phyloP scores from a whole-genome alignment of 371 early-diverging fungal genomes.

The Capillidium heterosporum region DNA sequence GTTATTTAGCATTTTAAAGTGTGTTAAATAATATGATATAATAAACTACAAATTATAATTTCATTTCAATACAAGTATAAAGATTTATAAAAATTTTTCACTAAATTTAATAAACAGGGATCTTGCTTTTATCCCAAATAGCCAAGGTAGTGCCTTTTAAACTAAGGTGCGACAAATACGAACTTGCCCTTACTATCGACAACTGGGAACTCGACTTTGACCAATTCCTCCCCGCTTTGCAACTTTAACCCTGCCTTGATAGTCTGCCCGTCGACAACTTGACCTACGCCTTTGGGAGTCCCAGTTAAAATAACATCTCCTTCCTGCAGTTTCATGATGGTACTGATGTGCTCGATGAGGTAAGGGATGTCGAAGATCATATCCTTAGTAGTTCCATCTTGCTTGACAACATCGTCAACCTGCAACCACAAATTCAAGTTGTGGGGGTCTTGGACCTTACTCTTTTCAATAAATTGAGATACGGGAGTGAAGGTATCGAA shows the following conservation, averaged over 20 bases:
- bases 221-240: background rate
- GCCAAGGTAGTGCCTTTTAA: too few relatives aligned
- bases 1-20: too few relatives aligned
- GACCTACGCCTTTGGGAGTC: constrained; percentile 82
- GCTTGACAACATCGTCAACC: constrained; percentile 55
- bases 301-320: constrained; percentile 61
- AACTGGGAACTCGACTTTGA: constrained; percentile 7
- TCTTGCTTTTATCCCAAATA: too few relatives aligned
- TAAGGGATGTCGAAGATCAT: constrained; percentile 78
- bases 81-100: too few relatives aligned
- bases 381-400: constrained; percentile 70
- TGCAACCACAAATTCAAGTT: constrained; percentile 65
- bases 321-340: constrained; percentile 65
- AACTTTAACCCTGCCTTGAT: constrained; percentile 47
- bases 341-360: constrained; percentile 55
- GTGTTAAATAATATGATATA: too few relatives aligned
- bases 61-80: too few relatives aligned
- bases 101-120: too few relatives aligned
- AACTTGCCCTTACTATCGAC: constrained; percentile 5
- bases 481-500: constrained; percentile 90
- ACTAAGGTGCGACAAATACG: background rate
- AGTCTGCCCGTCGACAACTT: constrained; percentile 52
- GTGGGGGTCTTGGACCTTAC: constrained; percentile 40
- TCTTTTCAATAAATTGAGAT: constrained; percentile 64
- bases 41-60: too few relatives aligned